Evolutionary conservation across 495 filamentous ascomycete genomes (phyloP), one percentile per base, ranked within the genome.

Genomic region (Penicillium desertorum): DNA sequence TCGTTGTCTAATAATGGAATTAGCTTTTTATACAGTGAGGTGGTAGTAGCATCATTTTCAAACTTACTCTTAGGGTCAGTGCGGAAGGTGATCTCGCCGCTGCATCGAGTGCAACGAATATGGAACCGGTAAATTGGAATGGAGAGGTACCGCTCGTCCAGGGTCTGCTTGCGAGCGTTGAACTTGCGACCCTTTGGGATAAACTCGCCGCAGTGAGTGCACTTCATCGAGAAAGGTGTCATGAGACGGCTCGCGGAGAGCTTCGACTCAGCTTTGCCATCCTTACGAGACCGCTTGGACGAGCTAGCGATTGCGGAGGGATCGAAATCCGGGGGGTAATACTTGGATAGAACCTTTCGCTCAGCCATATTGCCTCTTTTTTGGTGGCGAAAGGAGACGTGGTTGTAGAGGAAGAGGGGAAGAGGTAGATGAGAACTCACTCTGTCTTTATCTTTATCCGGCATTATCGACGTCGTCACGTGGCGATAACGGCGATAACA

Each of bases 321-420:
- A 76, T 99, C 95, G 75, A 98, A 99, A 73, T 99, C 95, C 23
- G 95, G 91, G 36, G 94, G 94, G 71, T 95, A 98, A 81, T 94
- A 90, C 70, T 90, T 89, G 20, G 77, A 71, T 47, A 92, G 79
- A 60, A 96, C 91, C 79, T 96, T 95, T 67, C 91, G 89, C 79
- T 96, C 92, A 70, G 92, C 95, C 92, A 96, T 96, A 60, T 62
- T 80, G 74, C 52, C 61, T 80, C 74, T 52, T 48, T 58, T 50
- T 44, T 17, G 19, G 2, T 19, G 29, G 17, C 9, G 30, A n/a
- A 29, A 51, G 22, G 11, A 22, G 29, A 23, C 0, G 16, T 34
- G 32, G 30, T 32, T 32, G 30, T 32, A 25, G 5, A 25, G 30
- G 11, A 16, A 36, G 4, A 12, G 0, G 4, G 3, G 34, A 16